phyloP scores from a whole-genome alignment of 805 yeast species.

The Kazachstania psychrophila region DNA sequence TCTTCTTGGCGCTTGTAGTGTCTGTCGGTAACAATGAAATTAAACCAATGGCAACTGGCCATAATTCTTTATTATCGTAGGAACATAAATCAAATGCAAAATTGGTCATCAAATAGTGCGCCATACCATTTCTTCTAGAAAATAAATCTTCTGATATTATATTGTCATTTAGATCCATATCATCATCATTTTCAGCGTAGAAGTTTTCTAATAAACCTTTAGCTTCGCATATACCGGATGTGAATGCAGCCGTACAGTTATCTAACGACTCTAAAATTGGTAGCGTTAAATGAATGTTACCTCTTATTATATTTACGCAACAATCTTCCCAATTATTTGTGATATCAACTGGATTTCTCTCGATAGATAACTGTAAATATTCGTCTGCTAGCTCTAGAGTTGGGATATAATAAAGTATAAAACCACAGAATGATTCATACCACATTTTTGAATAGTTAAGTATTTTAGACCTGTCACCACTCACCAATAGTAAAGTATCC shows the following conservation, averaged over 20 bases:
- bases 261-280: slow-evolving; percentile 52
- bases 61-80: slow-evolving; percentile 36
- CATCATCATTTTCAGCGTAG: slow-evolving; percentile 17
- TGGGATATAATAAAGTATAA: slow-evolving; percentile 54
- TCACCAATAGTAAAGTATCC: slow-evolving; percentile 27
- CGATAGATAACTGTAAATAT: slow-evolving; percentile 32
- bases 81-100: slow-evolving; percentile 28
- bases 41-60: slow-evolving; percentile 64
- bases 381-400: slow-evolving; percentile 35
- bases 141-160: slow-evolving; percentile 20
- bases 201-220: slow-evolving; percentile 45
- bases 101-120: slow-evolving; percentile 26
- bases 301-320: slow-evolving; percentile 47
- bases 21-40: slow-evolving; percentile 40
- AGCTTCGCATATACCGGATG: slow-evolving; percentile 54
- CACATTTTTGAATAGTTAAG: slow-evolving; percentile 46
- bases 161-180: slow-evolving; percentile 14
- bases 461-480: slow-evolving; percentile 39
- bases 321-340: slow-evolving; percentile 44
- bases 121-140: slow-evolving; percentile 37
- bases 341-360: slow-evolving; percentile 30
- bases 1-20: slow-evolving; percentile 27
- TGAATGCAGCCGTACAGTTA: slow-evolving; percentile 52
- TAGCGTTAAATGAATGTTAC: slow-evolving; percentile 47
- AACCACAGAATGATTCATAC: slow-evolving; percentile 56